Base-by-base conservation (phyloP, 768 basidiomycete species). In the Rhodotorula kratochvilovae region DNA sequence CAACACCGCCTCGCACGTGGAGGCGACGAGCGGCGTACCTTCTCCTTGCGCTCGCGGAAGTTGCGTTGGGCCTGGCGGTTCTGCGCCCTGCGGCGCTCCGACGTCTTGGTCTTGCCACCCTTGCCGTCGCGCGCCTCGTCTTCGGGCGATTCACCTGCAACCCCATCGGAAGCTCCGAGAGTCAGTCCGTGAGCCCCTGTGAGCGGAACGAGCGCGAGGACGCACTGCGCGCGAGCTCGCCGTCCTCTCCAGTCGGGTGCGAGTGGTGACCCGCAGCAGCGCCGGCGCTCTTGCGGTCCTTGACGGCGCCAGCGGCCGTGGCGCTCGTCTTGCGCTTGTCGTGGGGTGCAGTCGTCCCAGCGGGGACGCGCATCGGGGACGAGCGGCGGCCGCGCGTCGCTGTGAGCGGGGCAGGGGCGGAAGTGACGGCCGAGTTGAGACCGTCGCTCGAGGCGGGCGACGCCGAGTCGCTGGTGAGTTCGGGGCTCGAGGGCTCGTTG, bases 51-150 rank as follows among this genome's bases (percentile, higher is more conserved):
- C 81, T 98, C 96, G 66, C 95, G 84, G 83, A 99, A 99, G 2
- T 95, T 95, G 63, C 95, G 88, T 81, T 99, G 96, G 13, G 95
- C 95, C 6, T 93, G 92, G 66, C 95, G 85, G 77, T 99, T 99
- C 82, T 99, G 95, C 76, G 95, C 92, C 82, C 94, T 95, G 71
- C 95, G 87, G 78, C 92, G 91, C 50, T 69, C 70, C 12, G 48
- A 63, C 46, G 70, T 72, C 70, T 72, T 72, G 53, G 61, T 59
- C 58, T 75, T 75, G 35, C 56, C 67, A 13, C 54, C 59, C 63
- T 63, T 65, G 33, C 66, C 68, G 5, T 54, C 67, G 29, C 19
- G 51, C 5, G 42, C 10, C 6, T n/a, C 31, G 56, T 45, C 58
- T 45, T 71, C 70, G 43, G 70, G 70, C 16, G 70, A 71, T 39